A percentile compares a stretch with the other conserved stretches of the same genome.
These are phyloP conservation scores for Solanum verrucosum DNA, from an alignment of 257 asterid species.

Conservation along the genomic window DNA sequence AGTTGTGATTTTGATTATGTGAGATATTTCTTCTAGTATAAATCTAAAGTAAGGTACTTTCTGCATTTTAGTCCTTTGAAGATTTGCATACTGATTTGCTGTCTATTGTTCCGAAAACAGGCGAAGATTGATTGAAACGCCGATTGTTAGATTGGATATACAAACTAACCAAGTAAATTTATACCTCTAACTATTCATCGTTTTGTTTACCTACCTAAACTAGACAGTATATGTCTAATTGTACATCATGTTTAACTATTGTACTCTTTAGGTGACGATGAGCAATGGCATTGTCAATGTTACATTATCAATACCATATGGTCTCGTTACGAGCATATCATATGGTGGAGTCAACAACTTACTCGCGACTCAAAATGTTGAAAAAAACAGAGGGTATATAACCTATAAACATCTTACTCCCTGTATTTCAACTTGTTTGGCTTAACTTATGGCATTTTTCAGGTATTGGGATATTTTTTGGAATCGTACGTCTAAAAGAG, in stretches of 20 bases:
- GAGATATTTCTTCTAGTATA: neutral
- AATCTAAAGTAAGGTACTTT: neutral
- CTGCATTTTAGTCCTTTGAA: neutral
- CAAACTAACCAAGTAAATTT: neutral
- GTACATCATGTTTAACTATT: neutral
- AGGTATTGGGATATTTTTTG: slow-evolving; percentile 90
- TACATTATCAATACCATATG: slow-evolving; percentile 55
- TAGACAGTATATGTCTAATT: neutral
- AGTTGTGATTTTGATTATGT: neutral
- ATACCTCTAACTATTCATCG: neutral
- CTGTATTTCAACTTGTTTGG: neutral
- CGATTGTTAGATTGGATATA: neutral
- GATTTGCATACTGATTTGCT: neutral
- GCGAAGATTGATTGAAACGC: neutral
- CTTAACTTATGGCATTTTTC: neutral
- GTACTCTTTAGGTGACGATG: slow-evolving; percentile 34
- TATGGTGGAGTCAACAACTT: slow-evolving; percentile 58
- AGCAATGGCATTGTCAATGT: slow-evolving; percentile 55
- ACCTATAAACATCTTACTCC: neutral
- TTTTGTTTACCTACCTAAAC: neutral
- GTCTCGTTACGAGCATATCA: slow-evolving; percentile 38
- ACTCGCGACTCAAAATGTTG: slow-evolving; percentile 25
- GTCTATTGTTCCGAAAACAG: neutral
- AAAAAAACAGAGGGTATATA: slow-evolving; percentile 52
- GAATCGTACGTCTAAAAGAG: slow-evolving; percentile 21